Evolutionary conservation across 2,329 filamentous ascomycete genomes (phyloP), one percentile per base, ranked within the genome.

Genomic region (Stagonosporopsis rhizophila): DNA sequence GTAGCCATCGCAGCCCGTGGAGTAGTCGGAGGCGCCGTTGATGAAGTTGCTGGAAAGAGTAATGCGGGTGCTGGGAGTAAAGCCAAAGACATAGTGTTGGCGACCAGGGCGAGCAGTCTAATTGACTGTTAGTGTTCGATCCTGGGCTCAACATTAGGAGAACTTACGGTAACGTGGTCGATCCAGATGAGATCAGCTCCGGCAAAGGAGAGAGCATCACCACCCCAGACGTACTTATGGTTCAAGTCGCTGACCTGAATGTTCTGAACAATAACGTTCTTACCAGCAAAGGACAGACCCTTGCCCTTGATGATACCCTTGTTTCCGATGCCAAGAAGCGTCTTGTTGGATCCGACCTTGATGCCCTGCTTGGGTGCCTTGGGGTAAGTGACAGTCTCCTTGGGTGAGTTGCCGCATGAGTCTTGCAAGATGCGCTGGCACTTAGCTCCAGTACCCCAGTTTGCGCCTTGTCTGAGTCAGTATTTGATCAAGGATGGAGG

Each of bases 261-360:
- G 63, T 78, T 78, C 59, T 78, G 72, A 53, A 79, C 68, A 37
- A 70, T 68, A 27, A 77, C 60, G 44, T 76, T 77, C 5, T 59
- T 69, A 27, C 67, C 70, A 27, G 61, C 62, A 19, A 80, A 61
- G 1, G 70, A 65, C 7, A 80, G 62, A 6, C 77, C 77, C 58
- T 77, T 79, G 30, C 78, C 77, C 19, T 71, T 73, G 41, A 79
- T 72, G 7, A 78, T 66, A 28, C 72, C 77, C 30, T 68, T 71
- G 28, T 62, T 68, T 1, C 76, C 77, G 22, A 73, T 68, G 6
- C 78, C 78, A n/a, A 80, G 54, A 32, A 79, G 67, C 1, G 74
- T 74, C 65, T 79, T 80, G 55, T 80, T 70, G 37, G 71, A 75
- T 6, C 58, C 69, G 15, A 79, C 75, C 12, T 66, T 63, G 61